A percentile compares a stretch with the other conserved stretches of the same genome.
phyloP scores from a whole-genome alignment of 352 stramenopile genomes.

The Phytophthora crassamura region DNA sequence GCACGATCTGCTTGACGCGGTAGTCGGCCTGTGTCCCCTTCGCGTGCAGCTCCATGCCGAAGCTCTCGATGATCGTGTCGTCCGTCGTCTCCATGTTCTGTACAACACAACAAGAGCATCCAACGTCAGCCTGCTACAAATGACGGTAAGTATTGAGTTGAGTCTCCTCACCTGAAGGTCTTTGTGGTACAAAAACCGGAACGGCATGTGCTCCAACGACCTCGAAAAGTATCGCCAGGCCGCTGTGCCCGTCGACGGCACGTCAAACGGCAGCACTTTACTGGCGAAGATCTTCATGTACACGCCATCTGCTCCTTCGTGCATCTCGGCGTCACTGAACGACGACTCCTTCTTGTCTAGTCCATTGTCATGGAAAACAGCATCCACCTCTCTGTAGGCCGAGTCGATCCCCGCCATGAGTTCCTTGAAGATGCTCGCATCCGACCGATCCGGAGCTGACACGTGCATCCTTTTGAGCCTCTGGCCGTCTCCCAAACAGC shows the following conservation, averaged over 20 bases:
- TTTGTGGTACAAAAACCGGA: slow-evolving; percentile 51
- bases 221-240: slow-evolving; percentile 60
- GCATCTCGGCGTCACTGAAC: slow-evolving; percentile 49
- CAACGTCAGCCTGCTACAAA: slow-evolving; percentile 7
- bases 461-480: slow-evolving; percentile 40
- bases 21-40: slow-evolving; percentile 63
- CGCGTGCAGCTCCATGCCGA: slow-evolving; percentile 55
- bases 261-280: slow-evolving; percentile 57
- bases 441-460: slow-evolving; percentile 32
- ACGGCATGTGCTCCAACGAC: slow-evolving; percentile 51
- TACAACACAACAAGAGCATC: neutral
- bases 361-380: slow-evolving; percentile 45
- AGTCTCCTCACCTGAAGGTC: slow-evolving; percentile 44
- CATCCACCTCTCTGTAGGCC: slow-evolving; percentile 50
- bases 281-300: slow-evolving; percentile 63
- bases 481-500: slow-evolving; percentile 23
- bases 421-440: slow-evolving; percentile 45
- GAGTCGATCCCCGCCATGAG: slow-evolving; percentile 43
- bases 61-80: slow-evolving; percentile 68
- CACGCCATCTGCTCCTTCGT: slow-evolving; percentile 37
- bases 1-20: slow-evolving; percentile 62
- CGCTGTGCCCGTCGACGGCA: slow-evolving; percentile 42
- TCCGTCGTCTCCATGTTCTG: slow-evolving; percentile 47
- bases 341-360: slow-evolving; percentile 42
- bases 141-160: neutral